Conservation (phyloP, 2,329 filamentous ascomycete genomes). For the Sporothrix dimorphospora region DNA sequence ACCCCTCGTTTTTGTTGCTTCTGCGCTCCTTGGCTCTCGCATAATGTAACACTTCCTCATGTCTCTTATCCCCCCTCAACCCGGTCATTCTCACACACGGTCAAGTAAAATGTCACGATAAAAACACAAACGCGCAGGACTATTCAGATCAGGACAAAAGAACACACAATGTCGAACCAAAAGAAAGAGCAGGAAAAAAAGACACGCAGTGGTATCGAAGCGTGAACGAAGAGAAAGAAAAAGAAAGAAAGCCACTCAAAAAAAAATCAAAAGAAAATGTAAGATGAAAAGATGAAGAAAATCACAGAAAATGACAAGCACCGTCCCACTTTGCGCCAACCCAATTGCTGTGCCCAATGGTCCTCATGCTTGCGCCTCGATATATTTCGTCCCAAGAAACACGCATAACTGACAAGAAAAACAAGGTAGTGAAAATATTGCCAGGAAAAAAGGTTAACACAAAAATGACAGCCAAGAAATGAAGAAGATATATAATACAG, state of each 20-base stretch:
- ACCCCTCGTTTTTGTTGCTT: conserved; percentile 15
- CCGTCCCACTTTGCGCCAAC: conserved; percentile 35
- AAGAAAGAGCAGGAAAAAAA: conserved; percentile 8
- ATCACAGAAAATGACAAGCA: conserved; percentile 28
- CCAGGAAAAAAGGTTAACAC: background rate
- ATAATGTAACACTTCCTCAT: background rate
- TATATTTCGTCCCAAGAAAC: background rate
- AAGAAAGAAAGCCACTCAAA: background rate
- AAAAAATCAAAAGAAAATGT: background rate
- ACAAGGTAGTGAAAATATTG: background rate
- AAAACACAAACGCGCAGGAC: background rate
- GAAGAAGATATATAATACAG: background rate
- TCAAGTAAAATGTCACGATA: background rate
- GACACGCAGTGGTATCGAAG: conserved; percentile 31
- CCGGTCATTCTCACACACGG: background rate
- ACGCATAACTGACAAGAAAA: conserved; percentile 15
- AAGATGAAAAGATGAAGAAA: background rate
- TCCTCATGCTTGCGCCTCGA: conserved; percentile 31
- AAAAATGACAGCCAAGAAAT: conserved; percentile 23
- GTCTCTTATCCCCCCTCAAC: background rate
- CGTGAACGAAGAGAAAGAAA: conserved; percentile 22
- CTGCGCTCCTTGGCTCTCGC: background rate
- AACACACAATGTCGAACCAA: background rate
- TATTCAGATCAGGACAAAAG: background rate
- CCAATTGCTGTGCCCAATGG: conserved; percentile 36